phyloP scores from a whole-genome alignment of 352 stramenopile species.

The Pythium angustatum region DNA sequence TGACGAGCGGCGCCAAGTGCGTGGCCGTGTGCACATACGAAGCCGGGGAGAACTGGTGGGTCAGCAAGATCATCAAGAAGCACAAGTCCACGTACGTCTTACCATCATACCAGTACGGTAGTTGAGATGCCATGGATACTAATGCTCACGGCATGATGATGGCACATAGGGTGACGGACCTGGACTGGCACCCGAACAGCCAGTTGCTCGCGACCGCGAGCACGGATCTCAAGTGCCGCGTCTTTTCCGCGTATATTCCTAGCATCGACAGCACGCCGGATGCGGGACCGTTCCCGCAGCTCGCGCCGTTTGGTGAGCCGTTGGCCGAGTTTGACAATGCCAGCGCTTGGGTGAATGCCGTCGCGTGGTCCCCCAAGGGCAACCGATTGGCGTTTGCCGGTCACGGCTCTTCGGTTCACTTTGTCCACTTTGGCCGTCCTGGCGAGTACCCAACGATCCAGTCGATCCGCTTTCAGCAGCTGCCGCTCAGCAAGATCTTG shows the following conservation, averaged over 20 bases:
- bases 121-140: too few species aligned
- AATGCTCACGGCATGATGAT: too few species aligned
- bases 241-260: constrained; percentile 88
- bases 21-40: constrained; percentile 95
- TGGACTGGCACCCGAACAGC: constrained; percentile 93
- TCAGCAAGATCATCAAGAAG: constrained; percentile 97
- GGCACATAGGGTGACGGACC: constrained; percentile 63
- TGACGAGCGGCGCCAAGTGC: constrained; percentile 91
- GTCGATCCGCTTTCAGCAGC: constrained; percentile 85
- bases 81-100: constrained; percentile 95
- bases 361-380: constrained; percentile 91
- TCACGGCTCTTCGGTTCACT: constrained; percentile 91
- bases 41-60: constrained; percentile 93
- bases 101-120: too few species aligned
- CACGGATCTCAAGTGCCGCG: constrained; percentile 93
- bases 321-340: constrained; percentile 87
- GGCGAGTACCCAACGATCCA: constrained; percentile 78
- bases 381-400: constrained; percentile 87
- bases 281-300: constrained; percentile 67
- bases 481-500: constrained; percentile 83
- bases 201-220: constrained; percentile 91
- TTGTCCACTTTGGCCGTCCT: constrained; percentile 82
- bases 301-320: constrained; percentile 80
- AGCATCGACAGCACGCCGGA: constrained; percentile 80
- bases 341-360: constrained; percentile 90